Base-by-base conservation (phyloP, 768 basidiomycete genomes). In the Ramaria sp. region DNA sequence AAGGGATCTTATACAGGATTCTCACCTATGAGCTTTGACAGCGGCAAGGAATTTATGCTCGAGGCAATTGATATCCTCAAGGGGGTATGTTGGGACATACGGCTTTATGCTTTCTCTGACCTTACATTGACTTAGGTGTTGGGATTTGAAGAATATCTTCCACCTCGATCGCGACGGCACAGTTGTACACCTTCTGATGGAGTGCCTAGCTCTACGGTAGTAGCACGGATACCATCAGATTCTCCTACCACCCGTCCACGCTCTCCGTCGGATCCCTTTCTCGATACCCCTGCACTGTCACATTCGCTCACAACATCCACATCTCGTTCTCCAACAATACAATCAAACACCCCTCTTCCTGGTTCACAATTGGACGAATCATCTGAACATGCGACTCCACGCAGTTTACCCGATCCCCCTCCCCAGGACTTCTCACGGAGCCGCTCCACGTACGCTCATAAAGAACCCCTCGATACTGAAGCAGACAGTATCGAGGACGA, bases 21-120 rank as follows among this genome's bases (percentile, higher is more conserved):
- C 51, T 54, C 43, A 59, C 63, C 61, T 38, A 66, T 53, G 38
- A 64, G 53, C 56, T 63, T 61, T 53, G 61, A 57, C 69, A 94
- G 91, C 66, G 92, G 92, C 59, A 88, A 90, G 70, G 88, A 92
- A 63, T 95, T 95, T 68, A 93, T 93, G 91, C 75, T 88, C 51
- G 91, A 94, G 71, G 90, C 89, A 10, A 83, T 94, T 57, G 83
- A 89, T 63, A 73, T 92, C 48, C 81, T 94, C 62, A 95, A 95
- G 80, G 92, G 92, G 64, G 91, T 88, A 63, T 63, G 85, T 75
- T 53, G 27, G 27, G 27, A 27, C 2, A 27, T 62, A 30, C 48
- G n/a, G 11, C 19, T 19, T 48, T n/a, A 41, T 17, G 22, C 47
- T 9, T 19, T 31, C 10, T 27, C 31, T 58, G 75, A 71, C 73